These are phyloP conservation scores for Neospora caninum DNA, from an alignment of 169 alveolate genomes.

Conservation along the genomic window DNA sequence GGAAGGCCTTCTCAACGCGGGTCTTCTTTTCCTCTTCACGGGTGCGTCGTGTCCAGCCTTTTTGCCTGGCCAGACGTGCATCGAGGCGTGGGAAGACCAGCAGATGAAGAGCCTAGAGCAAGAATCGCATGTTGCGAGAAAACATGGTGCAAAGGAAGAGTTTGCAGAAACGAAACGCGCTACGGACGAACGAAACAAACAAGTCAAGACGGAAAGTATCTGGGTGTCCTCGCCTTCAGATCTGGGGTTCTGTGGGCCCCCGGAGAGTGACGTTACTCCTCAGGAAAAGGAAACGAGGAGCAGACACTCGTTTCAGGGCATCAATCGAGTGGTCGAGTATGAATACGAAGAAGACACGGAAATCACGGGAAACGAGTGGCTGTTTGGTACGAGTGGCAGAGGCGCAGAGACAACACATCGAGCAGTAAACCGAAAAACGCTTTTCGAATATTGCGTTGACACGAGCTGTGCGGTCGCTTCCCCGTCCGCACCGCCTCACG, in stretches of 20 bases:
- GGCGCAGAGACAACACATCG: not conserved
- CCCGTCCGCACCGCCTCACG: not conserved
- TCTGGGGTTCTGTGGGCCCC: not conserved
- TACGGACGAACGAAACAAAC: too few species aligned
- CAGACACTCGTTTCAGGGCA: not conserved
- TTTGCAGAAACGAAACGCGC: too few species aligned
- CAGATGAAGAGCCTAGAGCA: not conserved
- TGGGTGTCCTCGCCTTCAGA: not conserved
- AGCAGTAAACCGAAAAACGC: not conserved
- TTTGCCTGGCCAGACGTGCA: not conserved
- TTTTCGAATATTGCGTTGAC: not conserved
- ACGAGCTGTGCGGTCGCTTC: not conserved
- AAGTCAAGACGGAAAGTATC: not conserved
- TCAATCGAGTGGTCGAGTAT: not conserved
- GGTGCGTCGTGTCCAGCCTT: not conserved
- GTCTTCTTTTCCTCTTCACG: not conserved
- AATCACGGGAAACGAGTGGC: not conserved
- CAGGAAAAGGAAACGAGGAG: not conserved
- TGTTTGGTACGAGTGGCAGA: too few species aligned
- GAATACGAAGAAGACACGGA: not conserved
- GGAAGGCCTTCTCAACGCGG: not conserved
- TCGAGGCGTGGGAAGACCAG: not conserved
- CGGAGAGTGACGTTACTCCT: not conserved
- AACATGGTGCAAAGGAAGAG: not conserved
- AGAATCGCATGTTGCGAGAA: not conserved